phyloP scores from a whole-genome alignment of 495 filamentous ascomycete species.

The Aspergillus indologenus region DNA sequence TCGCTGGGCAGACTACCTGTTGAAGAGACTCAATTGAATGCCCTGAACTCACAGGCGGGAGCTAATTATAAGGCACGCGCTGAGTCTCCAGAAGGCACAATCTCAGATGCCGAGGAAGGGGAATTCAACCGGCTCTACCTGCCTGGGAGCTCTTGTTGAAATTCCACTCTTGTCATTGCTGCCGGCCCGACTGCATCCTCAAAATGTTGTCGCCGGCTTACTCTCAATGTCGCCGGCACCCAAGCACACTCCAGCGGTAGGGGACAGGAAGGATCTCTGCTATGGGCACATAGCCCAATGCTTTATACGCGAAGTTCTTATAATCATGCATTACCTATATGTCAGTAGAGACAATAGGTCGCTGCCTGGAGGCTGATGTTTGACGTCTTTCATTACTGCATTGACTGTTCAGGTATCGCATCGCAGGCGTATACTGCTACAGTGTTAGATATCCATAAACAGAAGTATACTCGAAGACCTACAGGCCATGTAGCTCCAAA shows the following conservation, averaged over 20 bases:
- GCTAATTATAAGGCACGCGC: conserved; percentile 14
- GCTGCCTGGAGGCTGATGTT: neutral
- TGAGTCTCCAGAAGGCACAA: conserved; percentile 32
- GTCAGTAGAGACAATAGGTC: neutral
- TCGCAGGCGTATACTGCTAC: neutral
- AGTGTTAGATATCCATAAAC: neutral
- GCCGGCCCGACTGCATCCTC: neutral
- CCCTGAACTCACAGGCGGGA: conserved; percentile 9
- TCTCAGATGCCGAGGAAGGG: conserved; percentile 31
- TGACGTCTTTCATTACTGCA: neutral
- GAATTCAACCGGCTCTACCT: conserved; percentile 36
- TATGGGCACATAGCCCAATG: neutral
- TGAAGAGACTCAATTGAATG: conserved; percentile 22
- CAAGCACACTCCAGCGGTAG: neutral
- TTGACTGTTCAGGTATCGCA: neutral
- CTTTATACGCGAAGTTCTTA: neutral
- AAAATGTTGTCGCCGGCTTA: neutral
- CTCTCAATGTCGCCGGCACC: too few relatives aligned
- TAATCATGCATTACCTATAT: neutral
- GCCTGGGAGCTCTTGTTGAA: conserved; percentile 26
- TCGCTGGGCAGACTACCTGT: conserved; percentile 20
- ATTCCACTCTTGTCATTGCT: neutral
- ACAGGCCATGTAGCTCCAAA: too few relatives aligned
- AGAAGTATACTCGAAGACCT: neutral
- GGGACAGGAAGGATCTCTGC: neutral